These are phyloP conservation scores for Neurospora sp. DNA, from an alignment of 495 filamentous ascomycete genomes.

Conservation along the genomic window DNA sequence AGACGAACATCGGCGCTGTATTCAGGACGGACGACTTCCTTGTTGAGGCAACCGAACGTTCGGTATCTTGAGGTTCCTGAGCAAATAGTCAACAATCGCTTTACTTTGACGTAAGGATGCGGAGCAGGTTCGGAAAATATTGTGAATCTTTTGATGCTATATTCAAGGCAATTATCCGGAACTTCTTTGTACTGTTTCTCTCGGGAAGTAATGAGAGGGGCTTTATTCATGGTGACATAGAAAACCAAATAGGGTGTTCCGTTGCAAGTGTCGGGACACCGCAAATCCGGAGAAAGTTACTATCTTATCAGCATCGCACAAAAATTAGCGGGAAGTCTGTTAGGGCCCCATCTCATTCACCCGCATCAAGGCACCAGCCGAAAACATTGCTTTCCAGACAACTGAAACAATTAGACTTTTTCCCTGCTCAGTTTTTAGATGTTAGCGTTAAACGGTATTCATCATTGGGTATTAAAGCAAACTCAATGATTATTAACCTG, in stretches of 20 bases:
- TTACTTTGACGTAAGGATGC: background rate
- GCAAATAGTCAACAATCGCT: background rate
- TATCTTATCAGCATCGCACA: accelerated
- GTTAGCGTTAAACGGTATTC: background rate
- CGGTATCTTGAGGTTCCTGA: background rate
- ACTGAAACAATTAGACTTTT: no score
- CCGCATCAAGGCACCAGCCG: background rate
- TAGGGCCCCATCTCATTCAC: background rate
- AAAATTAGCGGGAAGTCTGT: background rate
- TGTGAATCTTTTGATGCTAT: no score
- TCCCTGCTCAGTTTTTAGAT: background rate
- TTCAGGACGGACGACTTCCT: constrained; percentile 10
- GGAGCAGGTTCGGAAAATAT: no score
- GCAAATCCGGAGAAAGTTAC: background rate
- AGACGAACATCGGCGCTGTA: constrained; percentile 1
- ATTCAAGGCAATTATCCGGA: no score
- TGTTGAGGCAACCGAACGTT: constrained; percentile 8
- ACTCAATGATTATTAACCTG: background rate
- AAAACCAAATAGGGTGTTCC: no score
- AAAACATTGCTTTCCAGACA: background rate
- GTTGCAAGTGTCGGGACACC: no score
- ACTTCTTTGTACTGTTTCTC: no score
- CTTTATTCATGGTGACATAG: no score
- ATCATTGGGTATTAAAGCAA: background rate
- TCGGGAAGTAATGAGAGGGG: no score